Evolutionary conservation across 2,329 filamentous ascomycete genomes (phyloP).

Genomic region (Neonectria hederae): DNA sequence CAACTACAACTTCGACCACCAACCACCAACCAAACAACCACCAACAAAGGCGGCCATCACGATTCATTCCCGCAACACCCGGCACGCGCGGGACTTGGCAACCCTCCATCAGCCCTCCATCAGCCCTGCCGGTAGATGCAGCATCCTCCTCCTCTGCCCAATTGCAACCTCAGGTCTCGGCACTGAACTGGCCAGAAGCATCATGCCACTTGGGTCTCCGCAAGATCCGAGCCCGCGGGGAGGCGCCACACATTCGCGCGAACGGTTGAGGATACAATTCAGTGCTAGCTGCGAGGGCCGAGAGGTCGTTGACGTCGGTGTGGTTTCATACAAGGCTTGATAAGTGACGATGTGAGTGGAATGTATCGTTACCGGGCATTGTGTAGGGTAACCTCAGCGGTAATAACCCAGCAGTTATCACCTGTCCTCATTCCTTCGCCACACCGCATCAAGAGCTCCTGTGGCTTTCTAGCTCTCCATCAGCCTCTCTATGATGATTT

Average conservation of each 20-base stretch:
- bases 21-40: too few species aligned
- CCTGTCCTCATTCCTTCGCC: too few species aligned
- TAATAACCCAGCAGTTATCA: neutral
- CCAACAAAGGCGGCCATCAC: too few species aligned
- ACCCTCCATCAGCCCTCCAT: neutral
- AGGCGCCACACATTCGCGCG: neutral
- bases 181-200: neutral
- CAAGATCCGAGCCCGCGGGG: neutral
- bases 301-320: conserved; percentile 36
- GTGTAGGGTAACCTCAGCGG: neutral
- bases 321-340: conserved; percentile 27
- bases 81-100: conserved; percentile 10
- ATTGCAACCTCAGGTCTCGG: neutral
- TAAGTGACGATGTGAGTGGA: neutral
- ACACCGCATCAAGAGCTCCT: neutral
- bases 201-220: neutral
- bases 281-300: neutral
- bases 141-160: neutral
- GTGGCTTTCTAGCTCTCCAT: too few species aligned
- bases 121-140: conserved; percentile 20
- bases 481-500: too few species aligned
- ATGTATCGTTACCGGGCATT: neutral
- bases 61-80: neutral
- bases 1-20: too few species aligned
- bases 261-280: neutral